These are phyloP conservation scores for Pythium dissimile DNA, from an alignment of 352 stramenopile species.

Conservation along the genomic window DNA sequence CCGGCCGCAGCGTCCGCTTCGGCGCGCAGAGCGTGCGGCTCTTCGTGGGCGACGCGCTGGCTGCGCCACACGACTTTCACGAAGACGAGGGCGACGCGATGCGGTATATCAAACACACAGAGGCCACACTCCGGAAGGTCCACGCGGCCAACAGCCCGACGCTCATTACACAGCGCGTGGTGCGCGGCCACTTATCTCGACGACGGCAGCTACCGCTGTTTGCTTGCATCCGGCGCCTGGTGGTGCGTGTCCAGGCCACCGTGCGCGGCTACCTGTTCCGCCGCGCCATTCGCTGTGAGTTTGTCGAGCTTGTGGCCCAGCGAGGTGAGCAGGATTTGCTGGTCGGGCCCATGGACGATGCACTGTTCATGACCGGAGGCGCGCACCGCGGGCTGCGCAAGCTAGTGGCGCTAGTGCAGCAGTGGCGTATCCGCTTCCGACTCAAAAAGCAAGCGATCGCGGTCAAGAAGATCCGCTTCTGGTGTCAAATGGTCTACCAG, in stretches of 20 bases:
- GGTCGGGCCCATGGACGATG: conserved; percentile 28
- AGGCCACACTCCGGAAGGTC: conserved; percentile 25
- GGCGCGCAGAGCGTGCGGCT: conserved; percentile 30
- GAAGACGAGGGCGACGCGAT: conserved; percentile 38
- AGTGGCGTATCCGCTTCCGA: conserved; percentile 53
- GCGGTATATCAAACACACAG: conserved; percentile 30
- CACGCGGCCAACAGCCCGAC: conserved; percentile 44
- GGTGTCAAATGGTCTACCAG: conserved; percentile 73
- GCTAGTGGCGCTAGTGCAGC: conserved; percentile 45
- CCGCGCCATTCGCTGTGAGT: conserved; percentile 36
- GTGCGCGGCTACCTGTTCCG: conserved; percentile 66
- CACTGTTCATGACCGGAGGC: conserved; percentile 24
- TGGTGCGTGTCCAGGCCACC: conserved; percentile 52
- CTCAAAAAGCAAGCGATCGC: conserved; percentile 57
- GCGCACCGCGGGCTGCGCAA: conserved; percentile 45
- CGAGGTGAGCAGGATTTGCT: conserved; percentile 51
- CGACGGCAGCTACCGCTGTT: conserved; percentile 36
- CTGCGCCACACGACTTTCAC: conserved; percentile 44
- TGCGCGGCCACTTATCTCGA: conserved; percentile 54
- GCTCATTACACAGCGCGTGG: conserved; percentile 32
- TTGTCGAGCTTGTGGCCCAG: conserved; percentile 42
- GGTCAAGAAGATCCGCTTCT: conserved; percentile 76
- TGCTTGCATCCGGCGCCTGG: conserved; percentile 34
- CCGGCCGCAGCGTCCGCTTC: conserved; percentile 33
- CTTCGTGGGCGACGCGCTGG: conserved; percentile 24